Evolutionary conservation across 345 rosid species (phyloP), one percentile per base, ranked within the genome.

Genomic region (Eutrema yunnanense): DNA sequence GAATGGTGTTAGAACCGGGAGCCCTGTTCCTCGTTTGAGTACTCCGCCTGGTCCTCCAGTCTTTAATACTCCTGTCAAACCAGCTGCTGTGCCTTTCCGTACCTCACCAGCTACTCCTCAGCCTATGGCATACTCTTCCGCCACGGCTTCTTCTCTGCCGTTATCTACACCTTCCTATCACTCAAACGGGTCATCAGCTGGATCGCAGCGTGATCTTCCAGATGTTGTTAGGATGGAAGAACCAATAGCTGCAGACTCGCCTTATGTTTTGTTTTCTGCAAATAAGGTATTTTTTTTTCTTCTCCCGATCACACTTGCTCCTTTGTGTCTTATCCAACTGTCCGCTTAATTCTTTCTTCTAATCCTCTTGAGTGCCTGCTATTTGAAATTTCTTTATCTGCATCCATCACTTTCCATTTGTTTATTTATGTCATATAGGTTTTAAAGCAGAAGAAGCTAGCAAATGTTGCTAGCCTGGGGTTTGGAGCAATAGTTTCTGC

Each of bases 21-120:
- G 92, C 70, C 83, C 88, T 6, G 40, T 81, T 65, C 85, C 96
- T 77, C 97, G 87, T 69, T 9, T 90, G 79, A 95, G 98, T 83
- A 92, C 94, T 29, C 96, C 98, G 0, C 98, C 96, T 26, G 96
- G 96, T 43, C 98, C 99, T 74, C 96, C 96, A 9, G 85, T 92
- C 19, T 95, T 95, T 73, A 81, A 79, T 58, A 86, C 96, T 13
- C 99, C 99, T 9, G 90, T 95, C 52, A 82, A 92, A 33, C 96
- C 96, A 44, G 96, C 99, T 69, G 90, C 96, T 74, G 96, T 92
- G 69, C 97, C 99, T 75, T 90, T 95, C 68, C 88, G 92, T 56
- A 86, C 88, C 26, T 88, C 96, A 8, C 99, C 96, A 38, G 84
- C 93, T 71, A 87, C 92, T 79, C 98, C 97, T 61, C 99, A 87